These are phyloP conservation scores for Nigrospora oryzae DNA, from an alignment of 2,329 filamentous ascomycete species.

Conservation along the genomic window DNA sequence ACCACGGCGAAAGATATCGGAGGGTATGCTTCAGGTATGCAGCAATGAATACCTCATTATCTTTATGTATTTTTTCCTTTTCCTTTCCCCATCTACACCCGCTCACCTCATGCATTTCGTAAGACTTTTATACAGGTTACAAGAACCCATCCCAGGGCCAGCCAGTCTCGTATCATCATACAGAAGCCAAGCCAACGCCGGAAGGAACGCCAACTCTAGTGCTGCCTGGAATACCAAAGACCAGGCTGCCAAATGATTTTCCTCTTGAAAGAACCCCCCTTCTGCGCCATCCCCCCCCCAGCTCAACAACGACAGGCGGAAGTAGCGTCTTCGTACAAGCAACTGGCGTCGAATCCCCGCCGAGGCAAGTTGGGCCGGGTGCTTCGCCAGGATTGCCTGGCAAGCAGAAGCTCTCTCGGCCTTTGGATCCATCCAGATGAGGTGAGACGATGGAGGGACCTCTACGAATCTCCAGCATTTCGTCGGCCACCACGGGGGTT, in stretches of 20 bases:
- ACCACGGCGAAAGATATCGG: no score
- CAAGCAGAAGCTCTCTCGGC: neutral
- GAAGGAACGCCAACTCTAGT: neutral
- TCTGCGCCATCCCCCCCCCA: no score
- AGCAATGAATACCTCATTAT: neutral
- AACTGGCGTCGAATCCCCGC: neutral
- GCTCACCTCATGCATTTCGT: no score
- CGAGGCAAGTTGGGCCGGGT: neutral
- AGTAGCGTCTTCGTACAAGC: no score
- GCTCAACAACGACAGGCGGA: no score
- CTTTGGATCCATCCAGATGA: neutral
- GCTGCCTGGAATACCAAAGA: neutral
- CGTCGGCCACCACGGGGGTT: slow-evolving; percentile 5
- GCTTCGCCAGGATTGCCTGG: neutral
- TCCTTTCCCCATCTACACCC: no score
- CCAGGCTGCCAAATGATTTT: no score
- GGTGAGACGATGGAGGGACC: neutral
- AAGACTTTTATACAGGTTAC: neutral
- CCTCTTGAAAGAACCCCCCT: no score
- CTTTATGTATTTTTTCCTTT: neutral
- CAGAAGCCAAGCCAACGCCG: neutral
- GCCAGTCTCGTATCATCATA: neutral
- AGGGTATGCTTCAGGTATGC: no score
- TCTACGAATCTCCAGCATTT: neutral
- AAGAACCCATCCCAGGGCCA: neutral